Evolutionary conservation across 371 early-diverging fungal genomes (phyloP).

Genomic region (Haplosporangium sp.): DNA sequence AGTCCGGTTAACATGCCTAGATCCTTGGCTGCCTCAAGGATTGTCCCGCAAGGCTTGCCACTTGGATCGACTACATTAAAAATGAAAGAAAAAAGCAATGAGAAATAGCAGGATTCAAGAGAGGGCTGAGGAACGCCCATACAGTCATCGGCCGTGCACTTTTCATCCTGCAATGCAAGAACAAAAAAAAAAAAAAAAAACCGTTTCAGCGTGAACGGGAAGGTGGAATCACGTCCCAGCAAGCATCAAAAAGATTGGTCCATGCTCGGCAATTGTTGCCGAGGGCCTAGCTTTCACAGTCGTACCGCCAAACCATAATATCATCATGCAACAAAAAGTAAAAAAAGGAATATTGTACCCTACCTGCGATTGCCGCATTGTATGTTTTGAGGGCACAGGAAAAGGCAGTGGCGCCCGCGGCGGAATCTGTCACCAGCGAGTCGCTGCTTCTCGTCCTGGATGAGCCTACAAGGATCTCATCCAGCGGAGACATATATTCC

Average conservation of each 20-base stretch:
- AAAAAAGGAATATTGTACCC: neutral
- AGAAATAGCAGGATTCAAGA: neutral
- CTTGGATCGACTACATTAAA: conserved; percentile 63
- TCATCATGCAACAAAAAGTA: conserved; percentile 9
- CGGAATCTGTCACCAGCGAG: conserved; percentile 92
- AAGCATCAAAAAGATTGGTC: no score
- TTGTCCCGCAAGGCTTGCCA: conserved; percentile 87
- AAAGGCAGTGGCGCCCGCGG: conserved; percentile 96
- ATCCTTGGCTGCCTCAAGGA: conserved; percentile 92
- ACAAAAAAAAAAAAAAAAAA: conserved; percentile 4
- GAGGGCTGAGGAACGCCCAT: no score
- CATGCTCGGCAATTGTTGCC: no score
- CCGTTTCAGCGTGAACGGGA: no score
- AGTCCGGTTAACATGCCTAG: conserved; percentile 86
- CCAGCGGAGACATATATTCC: conserved; percentile 71
- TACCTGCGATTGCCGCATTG: conserved; percentile 89
- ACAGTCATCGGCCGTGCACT: no score
- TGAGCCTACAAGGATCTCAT: conserved; percentile 86
- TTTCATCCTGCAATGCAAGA: neutral
- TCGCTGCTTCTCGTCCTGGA: conserved; percentile 87
- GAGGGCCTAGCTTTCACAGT: no score
- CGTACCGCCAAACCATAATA: no score
- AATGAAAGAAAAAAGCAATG: neutral
- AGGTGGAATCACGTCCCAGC: no score
- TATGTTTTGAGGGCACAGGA: conserved; percentile 86